Percentiles rank a stretch among this genome's conserved stretches.
phyloP scores from a whole-genome alignment of 2,329 filamentous ascomycete genomes.

The Helotiales sp. region DNA sequence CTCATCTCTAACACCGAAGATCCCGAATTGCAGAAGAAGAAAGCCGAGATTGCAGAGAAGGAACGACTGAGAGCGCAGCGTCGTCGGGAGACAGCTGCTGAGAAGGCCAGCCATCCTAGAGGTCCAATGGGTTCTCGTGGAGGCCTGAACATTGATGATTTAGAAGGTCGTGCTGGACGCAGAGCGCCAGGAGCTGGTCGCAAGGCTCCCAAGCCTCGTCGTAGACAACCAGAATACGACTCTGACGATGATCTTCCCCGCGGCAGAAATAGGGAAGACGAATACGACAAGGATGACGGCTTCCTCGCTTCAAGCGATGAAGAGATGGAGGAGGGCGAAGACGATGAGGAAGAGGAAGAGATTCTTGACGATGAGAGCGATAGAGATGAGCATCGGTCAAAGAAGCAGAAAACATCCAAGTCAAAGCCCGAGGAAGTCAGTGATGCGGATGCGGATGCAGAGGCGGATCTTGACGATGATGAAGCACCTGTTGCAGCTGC shows the following conservation, averaged over 20 bases:
- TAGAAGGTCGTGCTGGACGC: conserved; percentile 65
- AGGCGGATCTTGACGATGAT: conserved; percentile 59
- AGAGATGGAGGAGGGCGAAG: conserved; percentile 63
- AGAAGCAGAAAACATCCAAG: conserved; percentile 43
- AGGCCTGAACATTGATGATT: conserved; percentile 69
- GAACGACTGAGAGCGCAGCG: conserved; percentile 71
- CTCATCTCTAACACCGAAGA: conserved; percentile 74
- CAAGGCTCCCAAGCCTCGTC: conserved; percentile 58
- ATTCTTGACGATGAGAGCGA: conserved; percentile 55
- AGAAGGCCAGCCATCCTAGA: conserved; percentile 54
- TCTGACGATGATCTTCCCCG: conserved; percentile 75
- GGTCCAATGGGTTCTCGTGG: conserved; percentile 51
- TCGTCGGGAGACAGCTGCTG: conserved; percentile 69
- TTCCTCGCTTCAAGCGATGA: conserved; percentile 80
- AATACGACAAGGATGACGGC: conserved; percentile 80
- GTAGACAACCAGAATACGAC: conserved; percentile 69
- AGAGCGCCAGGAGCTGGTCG: conserved; percentile 56
- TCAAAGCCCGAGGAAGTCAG: conserved; percentile 47
- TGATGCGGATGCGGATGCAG: conserved; percentile 55
- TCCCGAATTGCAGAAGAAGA: conserved; percentile 74
- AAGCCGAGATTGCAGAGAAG: conserved; percentile 76
- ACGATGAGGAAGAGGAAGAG: conserved; percentile 56
- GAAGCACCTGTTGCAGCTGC: conserved; percentile 45
- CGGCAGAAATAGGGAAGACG: conserved; percentile 63
- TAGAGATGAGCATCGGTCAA: conserved; percentile 39